phyloP scores from a whole-genome alignment of 225 moss, liverwort and hornwort genomes.

The Neckera pumila region DNA sequence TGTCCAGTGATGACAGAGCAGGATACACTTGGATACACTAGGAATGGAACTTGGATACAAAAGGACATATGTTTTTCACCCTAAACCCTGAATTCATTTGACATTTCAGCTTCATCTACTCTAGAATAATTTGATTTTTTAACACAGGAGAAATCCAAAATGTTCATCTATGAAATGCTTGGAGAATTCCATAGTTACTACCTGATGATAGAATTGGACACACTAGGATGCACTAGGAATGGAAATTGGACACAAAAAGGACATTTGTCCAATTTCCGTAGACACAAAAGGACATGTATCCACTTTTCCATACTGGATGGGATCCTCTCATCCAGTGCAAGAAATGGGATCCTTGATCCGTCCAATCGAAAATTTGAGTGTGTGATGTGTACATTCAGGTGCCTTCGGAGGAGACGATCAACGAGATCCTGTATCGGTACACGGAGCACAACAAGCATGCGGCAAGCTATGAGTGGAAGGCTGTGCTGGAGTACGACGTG shows the following conservation, averaged over 20 bases:
- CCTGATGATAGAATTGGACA: neutral
- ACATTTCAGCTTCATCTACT: neutral
- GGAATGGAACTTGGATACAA: neutral
- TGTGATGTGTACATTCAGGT: conserved; percentile 21
- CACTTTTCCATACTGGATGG: neutral
- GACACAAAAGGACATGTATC: neutral
- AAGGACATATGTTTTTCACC: neutral
- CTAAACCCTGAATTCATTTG: neutral
- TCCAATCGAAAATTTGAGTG: neutral
- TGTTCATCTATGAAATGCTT: neutral
- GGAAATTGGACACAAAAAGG: neutral
- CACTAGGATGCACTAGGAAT: neutral
- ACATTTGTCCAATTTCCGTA: neutral
- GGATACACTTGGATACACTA: neutral
- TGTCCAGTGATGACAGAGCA: too few relatives aligned
- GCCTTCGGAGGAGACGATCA: conserved; percentile 69
- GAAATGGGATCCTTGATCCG: neutral
- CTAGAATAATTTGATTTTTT: neutral
- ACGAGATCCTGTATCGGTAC: conserved; percentile 64
- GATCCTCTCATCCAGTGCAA: too few relatives aligned
- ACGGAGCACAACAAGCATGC: conserved; percentile 69
- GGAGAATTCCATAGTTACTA: neutral
- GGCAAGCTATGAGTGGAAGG: conserved; percentile 81
- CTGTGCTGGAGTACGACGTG: conserved; percentile 27
- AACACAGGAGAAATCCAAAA: too few relatives aligned